Base-by-base conservation (phyloP, 78 protist species). In the Dictyostelium citrinum region DNA sequence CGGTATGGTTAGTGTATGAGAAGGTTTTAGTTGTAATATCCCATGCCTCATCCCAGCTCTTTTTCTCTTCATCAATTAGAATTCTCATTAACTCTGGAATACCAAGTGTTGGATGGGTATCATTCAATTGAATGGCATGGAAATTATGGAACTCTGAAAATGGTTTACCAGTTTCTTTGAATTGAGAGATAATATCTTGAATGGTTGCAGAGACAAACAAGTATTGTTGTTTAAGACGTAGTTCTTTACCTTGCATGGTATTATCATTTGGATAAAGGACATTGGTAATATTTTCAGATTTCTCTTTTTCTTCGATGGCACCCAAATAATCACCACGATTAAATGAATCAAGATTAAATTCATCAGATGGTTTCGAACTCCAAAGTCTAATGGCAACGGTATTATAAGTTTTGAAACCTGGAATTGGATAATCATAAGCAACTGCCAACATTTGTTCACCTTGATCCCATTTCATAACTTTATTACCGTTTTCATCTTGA, bases 211-310 rank as follows among this genome's bases (percentile, higher is more conserved):
- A 41, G 27, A 91, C 96, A 80, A 98, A 96, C 84, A 98, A 96
- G 84, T 98, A 98, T 93, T 98, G 98, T 72, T 98, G 99, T 93
- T 97, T 97, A 68, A 98, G 96, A 20, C 99, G 86, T 16, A 98
- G 92, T 91, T 96, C 98, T 82, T 97, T 97, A 39, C 99, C 99
- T 61, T 75, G 96, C 74, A 83, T 78, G 24, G 96, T 82, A 61
- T 96, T 95, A 95, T 98, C 99, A 91, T 98, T 98, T 67, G 99
- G 99, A 91, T 98, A 98, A 29, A 98, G 97, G 14, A 98, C 99
- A n/a, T 80, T 64, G 55, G 99, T 95, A 90, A 98, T 97, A 46
- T 93, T 94, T 74, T 95, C 97, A 90, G 29, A 93, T 58, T 46
- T 81, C 81, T 97, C 97, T 79, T 95, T 83, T 39, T 88, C 97